A percentile compares a stretch with the other conserved stretches of the same genome.
phyloP scores from a whole-genome alignment of 1,284 basidiomycete species.

The Ceratobasidium sp. region DNA sequence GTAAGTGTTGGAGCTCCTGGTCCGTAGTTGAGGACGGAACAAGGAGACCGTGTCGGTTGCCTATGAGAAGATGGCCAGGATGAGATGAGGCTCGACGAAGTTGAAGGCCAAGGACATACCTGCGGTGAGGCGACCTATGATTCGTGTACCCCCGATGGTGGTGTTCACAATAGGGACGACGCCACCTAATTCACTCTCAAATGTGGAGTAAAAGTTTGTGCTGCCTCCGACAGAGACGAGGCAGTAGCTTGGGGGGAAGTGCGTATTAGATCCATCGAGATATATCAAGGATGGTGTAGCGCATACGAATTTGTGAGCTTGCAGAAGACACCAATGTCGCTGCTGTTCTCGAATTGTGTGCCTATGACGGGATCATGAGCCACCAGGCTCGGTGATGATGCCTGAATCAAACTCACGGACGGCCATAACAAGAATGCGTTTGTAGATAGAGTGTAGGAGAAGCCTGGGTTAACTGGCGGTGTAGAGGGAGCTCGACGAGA shows the following conservation, averaged over 20 bases:
- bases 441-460: not conserved
- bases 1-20: constrained; percentile 96
- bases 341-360: constrained; percentile 95
- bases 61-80: constrained; percentile 51
- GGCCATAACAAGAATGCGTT: constrained; percentile 55
- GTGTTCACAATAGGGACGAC: constrained; percentile 97
- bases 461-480: not conserved
- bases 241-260: constrained; percentile 69
- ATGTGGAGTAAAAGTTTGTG: constrained; percentile 97
- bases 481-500: not conserved
- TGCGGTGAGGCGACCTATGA: constrained; percentile 92
- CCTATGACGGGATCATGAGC: constrained; percentile 56
- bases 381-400: constrained; percentile 16
- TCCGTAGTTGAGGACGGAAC: constrained; percentile 96
- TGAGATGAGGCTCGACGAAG: not conserved
- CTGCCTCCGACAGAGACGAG: constrained; percentile 92
- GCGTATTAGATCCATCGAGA: not conserved
- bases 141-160: constrained; percentile 93
- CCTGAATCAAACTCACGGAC: constrained; percentile 53
- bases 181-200: constrained; percentile 93
- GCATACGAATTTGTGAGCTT: constrained; percentile 85
- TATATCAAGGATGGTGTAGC: not conserved
- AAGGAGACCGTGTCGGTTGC: constrained; percentile 94
- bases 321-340: constrained; percentile 93
- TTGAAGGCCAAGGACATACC: constrained; percentile 57